phyloP scores from a whole-genome alignment of 352 stramenopile species.

The Pythium sukuiense region DNA sequence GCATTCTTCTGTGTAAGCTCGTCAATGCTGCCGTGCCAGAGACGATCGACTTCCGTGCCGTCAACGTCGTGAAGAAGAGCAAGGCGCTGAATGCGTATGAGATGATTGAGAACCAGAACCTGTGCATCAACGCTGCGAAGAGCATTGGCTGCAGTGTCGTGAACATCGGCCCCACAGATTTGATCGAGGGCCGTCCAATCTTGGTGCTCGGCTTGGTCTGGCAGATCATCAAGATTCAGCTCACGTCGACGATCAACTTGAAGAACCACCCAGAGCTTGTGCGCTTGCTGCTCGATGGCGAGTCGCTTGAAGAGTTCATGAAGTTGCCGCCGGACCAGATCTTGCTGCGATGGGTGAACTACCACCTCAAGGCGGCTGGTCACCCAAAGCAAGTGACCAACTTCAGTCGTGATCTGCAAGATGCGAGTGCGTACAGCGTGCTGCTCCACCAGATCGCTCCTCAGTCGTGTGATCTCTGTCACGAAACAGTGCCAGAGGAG shows the following conservation, averaged over 20 bases:
- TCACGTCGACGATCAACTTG: slow-evolving; percentile 91
- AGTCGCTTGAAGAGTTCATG: slow-evolving; percentile 89
- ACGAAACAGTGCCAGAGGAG: slow-evolving; percentile 53
- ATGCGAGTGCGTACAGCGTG: slow-evolving; percentile 86
- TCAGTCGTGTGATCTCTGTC: slow-evolving; percentile 63
- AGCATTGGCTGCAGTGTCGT: slow-evolving; percentile 92
- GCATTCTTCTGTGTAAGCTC: slow-evolving; percentile 90
- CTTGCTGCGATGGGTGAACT: slow-evolving; percentile 93
- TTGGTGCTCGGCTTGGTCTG: slow-evolving; percentile 91
- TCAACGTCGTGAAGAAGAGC: slow-evolving; percentile 83
- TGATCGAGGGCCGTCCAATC: slow-evolving; percentile 85
- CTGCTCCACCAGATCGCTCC: slow-evolving; percentile 88
- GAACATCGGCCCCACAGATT: slow-evolving; percentile 89
- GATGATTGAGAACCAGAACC: slow-evolving; percentile 90
- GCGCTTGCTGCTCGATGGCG: slow-evolving; percentile 79
- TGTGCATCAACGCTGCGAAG: slow-evolving; percentile 93
- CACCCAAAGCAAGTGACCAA: slow-evolving; percentile 78
- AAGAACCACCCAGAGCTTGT: slow-evolving; percentile 93
- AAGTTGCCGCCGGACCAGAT: slow-evolving; percentile 91
- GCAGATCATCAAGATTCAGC: slow-evolving; percentile 94
- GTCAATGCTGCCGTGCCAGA: slow-evolving; percentile 90
- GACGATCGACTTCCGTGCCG: slow-evolving; percentile 89
- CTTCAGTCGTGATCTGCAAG: slow-evolving; percentile 77
- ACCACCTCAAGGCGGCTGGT: slow-evolving; percentile 83
- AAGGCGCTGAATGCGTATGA: slow-evolving; percentile 85